A percentile compares a stretch with the other conserved stretches of the same genome.
phyloP scores from a whole-genome alignment of 106 monocot genomes.

The Dendrobium huoshanense region DNA sequence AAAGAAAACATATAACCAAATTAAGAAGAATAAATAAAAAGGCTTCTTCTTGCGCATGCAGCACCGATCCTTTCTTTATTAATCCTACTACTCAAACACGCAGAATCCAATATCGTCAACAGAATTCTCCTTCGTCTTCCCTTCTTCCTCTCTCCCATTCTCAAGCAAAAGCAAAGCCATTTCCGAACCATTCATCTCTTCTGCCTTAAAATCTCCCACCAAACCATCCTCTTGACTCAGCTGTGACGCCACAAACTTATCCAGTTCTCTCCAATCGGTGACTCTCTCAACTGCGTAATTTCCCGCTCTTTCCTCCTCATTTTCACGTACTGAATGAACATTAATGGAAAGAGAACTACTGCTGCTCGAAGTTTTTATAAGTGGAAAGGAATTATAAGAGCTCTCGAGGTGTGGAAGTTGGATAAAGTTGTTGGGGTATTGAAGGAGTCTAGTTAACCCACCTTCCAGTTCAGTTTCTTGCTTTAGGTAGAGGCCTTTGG shows the following conservation, averaged over 20 bases:
- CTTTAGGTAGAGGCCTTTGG: constrained; percentile 25
- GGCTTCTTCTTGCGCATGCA: no score
- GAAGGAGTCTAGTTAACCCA: constrained; percentile 8
- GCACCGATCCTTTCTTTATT: no score
- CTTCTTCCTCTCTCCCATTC: background rate
- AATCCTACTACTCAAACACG: no score
- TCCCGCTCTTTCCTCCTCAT: constrained; percentile 22
- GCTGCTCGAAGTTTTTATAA: constrained; percentile 5
- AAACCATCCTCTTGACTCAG: constrained; percentile 42
- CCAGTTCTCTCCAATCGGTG: constrained; percentile 78
- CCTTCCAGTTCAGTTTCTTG: constrained; percentile 44
- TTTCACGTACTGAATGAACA: background rate
- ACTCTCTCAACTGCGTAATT: constrained; percentile 13
- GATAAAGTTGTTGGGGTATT: constrained; percentile 26
- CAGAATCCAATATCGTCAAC: background rate
- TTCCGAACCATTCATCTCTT: background rate
- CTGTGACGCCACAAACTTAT: constrained; percentile 88
- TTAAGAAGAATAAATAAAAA: no score
- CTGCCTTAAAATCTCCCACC: background rate
- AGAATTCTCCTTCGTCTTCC: background rate
- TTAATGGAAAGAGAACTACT: background rate
- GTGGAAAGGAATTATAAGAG: constrained; percentile 32
- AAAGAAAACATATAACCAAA: no score
- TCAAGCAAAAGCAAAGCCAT: constrained; percentile 6
- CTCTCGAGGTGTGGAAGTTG: constrained; percentile 79